Base-by-base conservation (phyloP, 2,329 filamentous ascomycete genomes). In the Penicillium expansum region DNA sequence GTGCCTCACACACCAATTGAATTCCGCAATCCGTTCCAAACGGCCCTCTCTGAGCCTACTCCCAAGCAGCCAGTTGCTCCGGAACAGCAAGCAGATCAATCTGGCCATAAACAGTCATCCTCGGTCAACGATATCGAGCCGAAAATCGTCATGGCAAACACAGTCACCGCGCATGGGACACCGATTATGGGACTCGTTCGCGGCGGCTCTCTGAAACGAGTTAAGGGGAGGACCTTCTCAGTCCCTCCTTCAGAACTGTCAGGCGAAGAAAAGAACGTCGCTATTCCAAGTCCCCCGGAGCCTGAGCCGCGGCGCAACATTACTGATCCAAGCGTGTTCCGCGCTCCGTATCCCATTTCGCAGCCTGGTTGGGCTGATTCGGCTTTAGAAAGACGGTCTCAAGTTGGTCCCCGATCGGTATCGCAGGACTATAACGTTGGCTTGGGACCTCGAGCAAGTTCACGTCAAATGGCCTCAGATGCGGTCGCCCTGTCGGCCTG, bases 291-390 rank as follows among this genome's bases (percentile, higher is more conserved):
- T 43, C 63, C 69, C 2, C 56, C 64, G 20, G 64, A 61, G 37
- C 57, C 62, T 9, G 62, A 69, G 39, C 67, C 67, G 58, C 71
- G 73, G 60, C 70, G 74, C 43, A 76, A 76, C 44, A 74, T 77
- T 49, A 77, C 74, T 13, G 73, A 77, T 55, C 74, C 75, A 14
- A 70, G 62, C 55, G 60, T 73, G 20, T 76, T 76, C 49, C 66
- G 68, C 47, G 72, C 69, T 24, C 71, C 74, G 30, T 64, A 69
- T 50, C 66, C 68, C 38, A 68, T 69, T 16, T 68, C 70, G 5
- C 69, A 71, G n/a, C 42, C 62, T 13, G 68, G 62, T 30, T 48
- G 64, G 43, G 51, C 64, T 14, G 37, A 54, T 20, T 49, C 63
- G 8, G 48, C 48, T 20, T 61, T 62, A 42, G 59, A 55, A 11